Evolutionary conservation across 495 filamentous ascomycete species (phyloP), one percentile per base, ranked within the genome.

Genomic region (Penicillium verhagenii): DNA sequence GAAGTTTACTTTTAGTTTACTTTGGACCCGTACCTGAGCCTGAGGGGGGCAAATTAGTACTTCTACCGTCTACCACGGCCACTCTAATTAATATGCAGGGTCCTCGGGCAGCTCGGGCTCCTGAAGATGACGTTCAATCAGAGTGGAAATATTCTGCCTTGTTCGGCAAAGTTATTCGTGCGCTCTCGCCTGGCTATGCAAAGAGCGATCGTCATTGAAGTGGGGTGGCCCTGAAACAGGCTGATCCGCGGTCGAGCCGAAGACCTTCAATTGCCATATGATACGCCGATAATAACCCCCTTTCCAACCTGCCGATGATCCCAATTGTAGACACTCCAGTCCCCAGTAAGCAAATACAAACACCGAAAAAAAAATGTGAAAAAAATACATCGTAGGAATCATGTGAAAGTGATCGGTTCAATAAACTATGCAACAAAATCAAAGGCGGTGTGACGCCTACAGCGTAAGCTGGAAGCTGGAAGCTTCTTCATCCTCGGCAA

Each of bases 391-490:
- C 23, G 8, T 21, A 24, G 21, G 5, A 44, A 24, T 45, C 23
- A 45, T 45, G 42, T 43, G 19, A 11, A 16, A 25, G 42, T 24
- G 23, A 45, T 45, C 20, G 16, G 23, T 16, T 45, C 42, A 21
- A 45, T 45, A 25, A 26, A 21, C 23, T 25, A 43, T 25, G 23
- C 33, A 53, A 40, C 39, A 52, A 53, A 25, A 45, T 45, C 42
- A 24, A 40, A 49, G 35, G 33, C 48, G 42, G 26, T 33, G 24
- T 35, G 37, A 33, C 39, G 23, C n/a, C 62, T 63, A 78, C 48
- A 78, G 52, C 11, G 70, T 72, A 23, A 78, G 65, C 60, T 78
- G 75, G 59, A 78, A 78, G 60, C 63, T 70, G 39, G 63, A 54
- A 2, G 67, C 60, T 38, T 78, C 75, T 21, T 74, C 75, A 47